phyloP scores from a whole-genome alignment of 2,329 filamentous ascomycete genomes.

The Geosmithia morbida region DNA sequence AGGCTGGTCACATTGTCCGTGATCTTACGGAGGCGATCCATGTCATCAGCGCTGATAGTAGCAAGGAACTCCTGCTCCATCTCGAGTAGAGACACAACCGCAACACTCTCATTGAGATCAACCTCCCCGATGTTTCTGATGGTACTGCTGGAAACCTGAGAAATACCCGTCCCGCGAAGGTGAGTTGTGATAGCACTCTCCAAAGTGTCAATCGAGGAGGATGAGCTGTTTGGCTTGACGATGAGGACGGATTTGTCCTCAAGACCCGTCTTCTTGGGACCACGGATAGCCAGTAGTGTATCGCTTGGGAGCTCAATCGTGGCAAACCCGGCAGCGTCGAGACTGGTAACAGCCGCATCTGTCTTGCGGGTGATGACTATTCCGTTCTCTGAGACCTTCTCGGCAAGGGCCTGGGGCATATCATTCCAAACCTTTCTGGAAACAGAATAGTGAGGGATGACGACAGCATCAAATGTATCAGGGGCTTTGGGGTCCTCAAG shows the following conservation, averaged over 20 bases:
- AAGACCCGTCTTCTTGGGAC: not conserved
- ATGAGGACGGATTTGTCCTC: not conserved
- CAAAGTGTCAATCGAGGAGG: not conserved
- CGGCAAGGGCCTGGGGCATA: not conserved
- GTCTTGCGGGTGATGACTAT: constrained; percentile 1
- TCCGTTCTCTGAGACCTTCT: not conserved
- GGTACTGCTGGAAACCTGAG: not conserved
- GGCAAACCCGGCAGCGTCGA: not conserved
- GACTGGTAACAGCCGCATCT: not conserved
- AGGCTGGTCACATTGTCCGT: not conserved
- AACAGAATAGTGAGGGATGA: not conserved
- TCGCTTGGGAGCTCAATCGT: not conserved
- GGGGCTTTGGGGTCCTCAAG: not conserved
- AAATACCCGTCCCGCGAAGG: not conserved
- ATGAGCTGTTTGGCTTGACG: not conserved
- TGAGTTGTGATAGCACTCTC: not conserved
- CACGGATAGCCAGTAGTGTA: not conserved
- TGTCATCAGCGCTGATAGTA: not conserved
- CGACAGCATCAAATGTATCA: not conserved
- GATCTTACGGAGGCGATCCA: constrained; percentile 1
- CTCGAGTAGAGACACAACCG: constrained; percentile 1
- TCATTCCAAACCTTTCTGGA: not conserved
- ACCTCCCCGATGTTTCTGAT: not conserved
- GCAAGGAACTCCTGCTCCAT: constrained; percentile 3
- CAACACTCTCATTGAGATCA: not conserved